Evolutionary conservation across 1,284 basidiomycete genomes (phyloP).

Genomic region (Sporisorium scitamineum): DNA sequence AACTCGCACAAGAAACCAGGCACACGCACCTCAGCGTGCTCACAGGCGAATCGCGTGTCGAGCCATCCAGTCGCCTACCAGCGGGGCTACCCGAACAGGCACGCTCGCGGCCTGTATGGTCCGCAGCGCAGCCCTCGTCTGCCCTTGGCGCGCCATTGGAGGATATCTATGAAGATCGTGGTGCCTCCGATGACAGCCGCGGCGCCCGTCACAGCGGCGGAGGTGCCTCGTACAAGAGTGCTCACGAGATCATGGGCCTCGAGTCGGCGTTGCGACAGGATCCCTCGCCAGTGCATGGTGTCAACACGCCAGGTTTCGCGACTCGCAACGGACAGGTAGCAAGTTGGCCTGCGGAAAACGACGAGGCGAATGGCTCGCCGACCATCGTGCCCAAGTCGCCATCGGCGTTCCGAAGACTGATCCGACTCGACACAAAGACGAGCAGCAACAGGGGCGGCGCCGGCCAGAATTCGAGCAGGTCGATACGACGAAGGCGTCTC

Average conservation of each 20-base stretch:
- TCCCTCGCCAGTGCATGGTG: slow-evolving; percentile 7
- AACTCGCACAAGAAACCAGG: slow-evolving; percentile 29
- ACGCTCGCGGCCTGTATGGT: background rate
- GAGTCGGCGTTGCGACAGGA: slow-evolving; percentile 28
- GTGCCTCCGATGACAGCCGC: slow-evolving; percentile 14
- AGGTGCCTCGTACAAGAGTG: slow-evolving; percentile 22
- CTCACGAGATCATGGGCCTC: slow-evolving; percentile 23
- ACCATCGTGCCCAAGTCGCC: slow-evolving; percentile 9
- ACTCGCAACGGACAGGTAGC: slow-evolving; percentile 14
- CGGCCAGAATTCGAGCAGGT: background rate
- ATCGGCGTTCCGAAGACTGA: slow-evolving; percentile 20
- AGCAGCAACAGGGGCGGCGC: slow-evolving; percentile 11
- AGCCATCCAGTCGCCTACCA: background rate
- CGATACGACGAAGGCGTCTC: slow-evolving; percentile 20
- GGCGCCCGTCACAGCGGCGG: slow-evolving; percentile 20
- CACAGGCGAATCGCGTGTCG: slow-evolving; percentile 6
- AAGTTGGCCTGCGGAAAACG: slow-evolving; percentile 14
- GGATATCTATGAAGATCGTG: slow-evolving; percentile 31
- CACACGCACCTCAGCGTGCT: slow-evolving; percentile 19
- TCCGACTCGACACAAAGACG: slow-evolving; percentile 10
- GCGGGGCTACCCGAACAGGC: background rate
- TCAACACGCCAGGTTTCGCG: background rate
- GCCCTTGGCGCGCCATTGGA: slow-evolving; percentile 26
- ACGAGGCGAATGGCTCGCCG: slow-evolving; percentile 8
- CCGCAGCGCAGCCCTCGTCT: background rate